Conservation (phyloP, 1,139 yeast genomes). For the Zygosaccharomyces pseudobailii region DNA sequence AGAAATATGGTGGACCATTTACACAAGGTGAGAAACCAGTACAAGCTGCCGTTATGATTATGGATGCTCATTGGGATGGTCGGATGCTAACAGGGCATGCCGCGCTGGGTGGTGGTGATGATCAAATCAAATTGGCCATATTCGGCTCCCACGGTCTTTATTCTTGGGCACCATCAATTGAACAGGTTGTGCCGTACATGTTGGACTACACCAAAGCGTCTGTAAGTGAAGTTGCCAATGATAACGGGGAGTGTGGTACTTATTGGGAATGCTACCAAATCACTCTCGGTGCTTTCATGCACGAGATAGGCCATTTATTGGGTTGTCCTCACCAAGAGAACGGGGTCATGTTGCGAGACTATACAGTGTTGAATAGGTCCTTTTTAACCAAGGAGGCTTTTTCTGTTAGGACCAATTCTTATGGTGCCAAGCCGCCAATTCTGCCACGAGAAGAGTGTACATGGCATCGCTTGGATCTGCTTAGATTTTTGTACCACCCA, state of each 20-base stretch:
- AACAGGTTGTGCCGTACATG: conserved; percentile 62
- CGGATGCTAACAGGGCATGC: conserved; percentile 77
- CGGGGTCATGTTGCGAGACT: conserved; percentile 90
- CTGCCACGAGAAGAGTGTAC: conserved; percentile 65
- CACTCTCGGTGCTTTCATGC: conserved; percentile 91
- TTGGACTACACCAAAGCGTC: conserved; percentile 65
- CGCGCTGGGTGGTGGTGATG: conserved; percentile 87
- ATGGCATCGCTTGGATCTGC: conserved; percentile 79
- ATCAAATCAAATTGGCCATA: conserved; percentile 68
- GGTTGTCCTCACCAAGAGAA: conserved; percentile 90
- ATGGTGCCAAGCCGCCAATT: conserved; percentile 45
- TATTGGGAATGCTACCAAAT: conserved; percentile 87
- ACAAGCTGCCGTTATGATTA: conserved; percentile 78
- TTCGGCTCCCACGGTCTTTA: conserved; percentile 92
- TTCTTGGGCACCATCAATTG: conserved; percentile 80
- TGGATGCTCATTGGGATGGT: conserved; percentile 83
- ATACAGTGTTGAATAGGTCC: conserved; percentile 72
- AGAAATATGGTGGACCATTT: conserved; percentile 51
- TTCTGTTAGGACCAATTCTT: conserved; percentile 49
- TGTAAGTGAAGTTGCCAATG: conserved; percentile 77
- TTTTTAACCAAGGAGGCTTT: conserved; percentile 68
- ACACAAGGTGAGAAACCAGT: conserved; percentile 46
- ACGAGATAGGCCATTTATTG: conserved; percentile 84
- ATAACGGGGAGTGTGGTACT: conserved; percentile 75
- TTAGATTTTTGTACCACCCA: conserved; percentile 77